phyloP scores from a whole-genome alignment of 805 yeast species.

The Candida pseudoglaebosa region DNA sequence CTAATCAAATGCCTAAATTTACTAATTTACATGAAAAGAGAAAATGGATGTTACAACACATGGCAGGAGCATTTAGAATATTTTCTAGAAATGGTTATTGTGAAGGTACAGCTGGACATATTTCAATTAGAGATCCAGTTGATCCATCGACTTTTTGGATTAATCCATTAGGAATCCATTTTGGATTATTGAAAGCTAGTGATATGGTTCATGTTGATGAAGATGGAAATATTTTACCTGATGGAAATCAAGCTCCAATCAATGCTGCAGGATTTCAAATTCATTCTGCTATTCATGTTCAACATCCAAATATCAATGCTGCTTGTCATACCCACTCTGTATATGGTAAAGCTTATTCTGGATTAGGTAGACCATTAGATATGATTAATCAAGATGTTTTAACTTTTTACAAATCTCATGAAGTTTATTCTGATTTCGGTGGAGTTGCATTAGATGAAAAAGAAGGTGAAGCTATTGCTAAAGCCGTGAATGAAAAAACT shows the following conservation, averaged over 20 bases:
- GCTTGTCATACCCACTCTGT: conserved; percentile 41
- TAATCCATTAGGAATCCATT: conserved; percentile 82
- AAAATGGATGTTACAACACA: conserved; percentile 59
- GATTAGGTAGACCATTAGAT: conserved; percentile 46
- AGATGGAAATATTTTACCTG: conserved; percentile 34
- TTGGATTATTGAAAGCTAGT: conserved; percentile 37
- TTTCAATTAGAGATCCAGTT: conserved; percentile 80
- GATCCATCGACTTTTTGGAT: conserved; percentile 83
- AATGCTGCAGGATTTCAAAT: conserved; percentile 42
- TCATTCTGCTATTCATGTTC: conserved; percentile 36
- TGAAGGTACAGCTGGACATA: conserved; percentile 84
- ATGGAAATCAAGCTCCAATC: conserved; percentile 35
- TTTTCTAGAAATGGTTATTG: conserved; percentile 75
- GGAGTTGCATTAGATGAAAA: conserved; percentile 57
- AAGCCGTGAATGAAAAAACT: conserved; percentile 23
- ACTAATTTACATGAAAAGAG: conserved; percentile 46
- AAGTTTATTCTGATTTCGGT: conserved; percentile 67
- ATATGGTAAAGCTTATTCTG: conserved; percentile 36
- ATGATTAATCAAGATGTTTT: conserved; percentile 82
- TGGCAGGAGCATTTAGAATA: conserved; percentile 82
- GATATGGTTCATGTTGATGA: conserved; percentile 39
- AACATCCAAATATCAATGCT: conserved; percentile 36
- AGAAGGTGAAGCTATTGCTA: conserved; percentile 30
- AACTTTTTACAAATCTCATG: conserved; percentile 58
- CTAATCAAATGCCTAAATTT: conserved; percentile 51